Percentiles rank a stretch among this genome's conserved stretches.
phyloP scores from a whole-genome alignment of 371 early-diverging fungal genomes.

The Mucor sp. region DNA sequence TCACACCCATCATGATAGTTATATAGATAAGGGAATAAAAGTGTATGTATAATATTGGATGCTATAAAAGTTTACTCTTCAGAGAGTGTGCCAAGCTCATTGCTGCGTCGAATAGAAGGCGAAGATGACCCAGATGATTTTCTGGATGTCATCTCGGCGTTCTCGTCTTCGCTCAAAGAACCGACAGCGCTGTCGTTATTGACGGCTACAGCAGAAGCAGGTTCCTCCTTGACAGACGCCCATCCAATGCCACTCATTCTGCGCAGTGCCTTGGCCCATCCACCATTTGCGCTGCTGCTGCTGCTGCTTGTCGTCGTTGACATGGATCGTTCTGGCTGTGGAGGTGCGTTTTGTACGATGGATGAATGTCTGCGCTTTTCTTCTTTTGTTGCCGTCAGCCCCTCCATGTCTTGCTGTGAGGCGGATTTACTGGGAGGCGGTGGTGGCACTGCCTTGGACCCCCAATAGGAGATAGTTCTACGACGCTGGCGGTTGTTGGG shows the following conservation, averaged over 20 bases:
- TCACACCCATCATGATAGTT: background rate
- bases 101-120: slow-evolving; percentile 43
- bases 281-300: slow-evolving; percentile 17
- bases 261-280: slow-evolving; percentile 52
- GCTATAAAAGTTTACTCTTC: slow-evolving; percentile 24
- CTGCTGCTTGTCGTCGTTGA: slow-evolving; percentile 16
- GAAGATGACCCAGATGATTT: slow-evolving; percentile 27
- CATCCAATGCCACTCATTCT: slow-evolving; percentile 52
- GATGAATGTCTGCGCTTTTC: slow-evolving; percentile 22
- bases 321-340: slow-evolving; percentile 23
- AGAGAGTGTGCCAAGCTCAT: slow-evolving; percentile 45
- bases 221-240: slow-evolving; percentile 28
- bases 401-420: background rate
- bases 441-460: slow-evolving; percentile 21
- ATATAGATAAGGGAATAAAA: background rate
- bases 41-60: slow-evolving; percentile 1
- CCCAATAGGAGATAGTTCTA: slow-evolving; percentile 56
- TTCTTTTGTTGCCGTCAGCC: background rate
- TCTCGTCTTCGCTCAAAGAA: slow-evolving; percentile 22
- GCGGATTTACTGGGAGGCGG: slow-evolving; percentile 3
- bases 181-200: slow-evolving; percentile 23
- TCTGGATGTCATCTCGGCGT: background rate
- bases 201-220: background rate
- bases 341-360: background rate
- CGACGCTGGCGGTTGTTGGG: slow-evolving; percentile 32